Evolutionary conservation across 768 basidiomycete genomes (phyloP).

Genomic region (Daedaleopsis nitida): DNA sequence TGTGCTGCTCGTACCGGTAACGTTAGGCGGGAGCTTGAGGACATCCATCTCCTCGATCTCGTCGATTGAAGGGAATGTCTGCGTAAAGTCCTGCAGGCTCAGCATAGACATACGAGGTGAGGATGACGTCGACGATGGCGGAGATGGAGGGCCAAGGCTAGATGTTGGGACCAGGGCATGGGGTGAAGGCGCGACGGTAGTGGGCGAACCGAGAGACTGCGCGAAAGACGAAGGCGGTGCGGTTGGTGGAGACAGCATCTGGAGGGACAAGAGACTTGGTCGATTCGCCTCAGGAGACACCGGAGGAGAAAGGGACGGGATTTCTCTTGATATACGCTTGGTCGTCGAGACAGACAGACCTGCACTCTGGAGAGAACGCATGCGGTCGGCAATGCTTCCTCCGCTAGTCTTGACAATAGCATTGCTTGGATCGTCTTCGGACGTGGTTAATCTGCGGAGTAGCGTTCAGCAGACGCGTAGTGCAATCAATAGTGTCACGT

Average conservation of each 20-base stretch:
- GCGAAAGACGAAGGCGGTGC: conserved; percentile 16
- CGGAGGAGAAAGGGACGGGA: conserved; percentile 38
- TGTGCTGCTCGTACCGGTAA: conserved; percentile 37
- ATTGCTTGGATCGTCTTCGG: conserved; percentile 18
- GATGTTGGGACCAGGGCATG: conserved; percentile 72
- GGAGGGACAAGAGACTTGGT: conserved; percentile 44
- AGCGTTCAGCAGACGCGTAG: conserved; percentile 1
- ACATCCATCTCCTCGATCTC: conserved; percentile 63
- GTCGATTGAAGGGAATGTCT: conserved; percentile 76
- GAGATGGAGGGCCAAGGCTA: conserved; percentile 75
- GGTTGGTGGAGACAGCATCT: conserved; percentile 28
- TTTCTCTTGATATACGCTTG: conserved; percentile 62
- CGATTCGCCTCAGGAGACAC: conserved; percentile 33
- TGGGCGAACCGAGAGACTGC: conserved; percentile 25
- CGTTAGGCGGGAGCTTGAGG: conserved; percentile 52
- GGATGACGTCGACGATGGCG: conserved; percentile 67
- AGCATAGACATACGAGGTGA: conserved; percentile 49
- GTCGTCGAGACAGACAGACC: conserved; percentile 61
- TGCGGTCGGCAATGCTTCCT: conserved; percentile 80
- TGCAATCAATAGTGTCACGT: conserved; percentile 13
- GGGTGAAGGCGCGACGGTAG: conserved; percentile 32
- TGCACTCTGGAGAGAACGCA: conserved; percentile 71
- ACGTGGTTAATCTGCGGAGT: background rate
- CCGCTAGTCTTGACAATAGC: conserved; percentile 42
- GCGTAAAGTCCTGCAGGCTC: conserved; percentile 58